A percentile compares a stretch with the other conserved stretches of the same genome.
phyloP scores from a whole-genome alignment of 768 basidiomycete genomes.

The Tremella mesenterica region DNA sequence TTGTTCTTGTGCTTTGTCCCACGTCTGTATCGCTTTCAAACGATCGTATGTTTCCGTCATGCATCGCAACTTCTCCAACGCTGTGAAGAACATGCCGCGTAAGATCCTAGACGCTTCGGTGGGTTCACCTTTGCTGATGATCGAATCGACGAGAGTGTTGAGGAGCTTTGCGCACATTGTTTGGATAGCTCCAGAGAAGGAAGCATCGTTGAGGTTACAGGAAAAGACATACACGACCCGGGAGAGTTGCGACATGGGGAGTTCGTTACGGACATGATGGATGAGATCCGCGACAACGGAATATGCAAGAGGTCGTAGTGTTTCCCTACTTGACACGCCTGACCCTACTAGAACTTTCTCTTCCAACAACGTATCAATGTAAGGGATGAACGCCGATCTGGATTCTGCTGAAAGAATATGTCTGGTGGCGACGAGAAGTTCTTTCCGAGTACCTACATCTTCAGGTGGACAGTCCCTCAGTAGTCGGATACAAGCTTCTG shows the following conservation, averaged over 20 bases:
- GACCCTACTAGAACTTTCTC: constrained; percentile 81
- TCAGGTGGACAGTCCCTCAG: constrained; percentile 88
- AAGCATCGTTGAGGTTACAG: constrained; percentile 77
- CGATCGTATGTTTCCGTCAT: constrained; percentile 50
- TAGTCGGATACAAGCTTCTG: constrained; percentile 70
- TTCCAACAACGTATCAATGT: constrained; percentile 81
- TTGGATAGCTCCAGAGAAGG: constrained; percentile 69
- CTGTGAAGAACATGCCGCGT: constrained; percentile 66
- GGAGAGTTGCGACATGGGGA: constrained; percentile 64
- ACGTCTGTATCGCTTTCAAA: constrained; percentile 24
- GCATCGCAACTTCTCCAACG: constrained; percentile 73
- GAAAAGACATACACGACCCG: constrained; percentile 77
- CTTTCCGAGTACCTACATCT: constrained; percentile 71
- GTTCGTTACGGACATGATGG: constrained; percentile 77
- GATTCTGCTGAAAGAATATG: constrained; percentile 75
- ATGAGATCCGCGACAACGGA: constrained; percentile 85
- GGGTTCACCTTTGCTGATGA: constrained; percentile 64
- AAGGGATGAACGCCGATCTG: constrained; percentile 65
- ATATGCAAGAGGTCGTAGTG: constrained; percentile 70
- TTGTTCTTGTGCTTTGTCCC: constrained; percentile 43
- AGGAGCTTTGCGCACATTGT: constrained; percentile 88
- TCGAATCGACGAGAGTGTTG: constrained; percentile 75
- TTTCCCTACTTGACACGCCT: constrained; percentile 74
- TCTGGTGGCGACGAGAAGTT: constrained; percentile 80
- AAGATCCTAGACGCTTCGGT: constrained; percentile 64